These are phyloP conservation scores for Chlamydomonas asymmetrica DNA, from an alignment of 139 green algal genomes.

Conservation along the genomic window DNA sequence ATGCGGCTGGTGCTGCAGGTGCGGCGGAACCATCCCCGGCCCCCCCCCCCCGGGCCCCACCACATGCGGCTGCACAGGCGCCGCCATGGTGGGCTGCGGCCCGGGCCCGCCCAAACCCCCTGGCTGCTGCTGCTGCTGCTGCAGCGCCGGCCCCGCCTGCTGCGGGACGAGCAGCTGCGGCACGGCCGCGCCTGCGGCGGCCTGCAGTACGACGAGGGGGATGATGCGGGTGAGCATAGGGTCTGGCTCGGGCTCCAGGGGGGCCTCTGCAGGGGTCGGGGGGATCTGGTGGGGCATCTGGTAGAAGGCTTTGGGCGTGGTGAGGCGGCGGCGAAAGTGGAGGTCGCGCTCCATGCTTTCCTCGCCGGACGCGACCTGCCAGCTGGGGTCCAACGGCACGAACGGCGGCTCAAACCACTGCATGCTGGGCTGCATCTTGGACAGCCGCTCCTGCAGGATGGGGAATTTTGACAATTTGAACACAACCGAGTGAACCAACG, in stretches of 20 bases:
- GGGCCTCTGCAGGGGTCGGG: constrained; percentile 5
- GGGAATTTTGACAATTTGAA: no score
- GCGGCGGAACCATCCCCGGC: no score
- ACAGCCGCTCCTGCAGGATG: constrained; percentile 20
- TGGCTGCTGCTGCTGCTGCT: background rate
- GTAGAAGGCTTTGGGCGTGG: constrained; percentile 3
- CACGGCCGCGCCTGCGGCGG: background rate
- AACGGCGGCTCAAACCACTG: constrained; percentile 16
- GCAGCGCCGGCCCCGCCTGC: background rate
- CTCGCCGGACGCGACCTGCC: constrained; percentile 9
- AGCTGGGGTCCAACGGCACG: constrained; percentile 10
- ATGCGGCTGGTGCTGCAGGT: background rate
- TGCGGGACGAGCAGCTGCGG: background rate
- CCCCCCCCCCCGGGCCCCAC: no score
- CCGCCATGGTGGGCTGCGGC: no score
- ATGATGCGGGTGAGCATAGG: constrained; percentile 1
- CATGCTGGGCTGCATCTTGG: constrained; percentile 5
- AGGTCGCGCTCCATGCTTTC: constrained; percentile 20
- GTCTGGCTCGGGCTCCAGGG: constrained; percentile 7
- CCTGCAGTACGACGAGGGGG: background rate
- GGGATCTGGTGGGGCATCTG: background rate
- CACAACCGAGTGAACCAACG: no score
- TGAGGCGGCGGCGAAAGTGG: background rate
- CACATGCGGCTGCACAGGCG: no score
- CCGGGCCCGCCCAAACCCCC: no score